These are phyloP conservation scores for Claviceps pazoutovae DNA, from an alignment of 2,329 filamentous ascomycete species.

Conservation along the genomic window DNA sequence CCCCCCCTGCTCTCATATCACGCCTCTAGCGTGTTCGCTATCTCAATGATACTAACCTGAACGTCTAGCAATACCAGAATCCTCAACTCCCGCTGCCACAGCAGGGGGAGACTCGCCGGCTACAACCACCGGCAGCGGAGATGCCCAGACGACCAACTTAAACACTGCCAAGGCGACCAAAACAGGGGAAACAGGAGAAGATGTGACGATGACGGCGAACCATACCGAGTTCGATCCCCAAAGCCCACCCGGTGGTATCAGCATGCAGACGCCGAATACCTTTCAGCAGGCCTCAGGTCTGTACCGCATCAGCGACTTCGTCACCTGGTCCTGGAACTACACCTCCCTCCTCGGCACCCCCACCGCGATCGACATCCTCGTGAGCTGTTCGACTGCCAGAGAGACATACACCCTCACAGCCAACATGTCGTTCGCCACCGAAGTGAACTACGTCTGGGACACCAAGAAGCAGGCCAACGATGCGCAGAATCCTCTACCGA, in stretches of 20 bases:
- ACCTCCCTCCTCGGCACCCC: slow-evolving; percentile 44
- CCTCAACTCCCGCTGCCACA: slow-evolving; percentile 6
- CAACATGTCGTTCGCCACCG: slow-evolving; percentile 46
- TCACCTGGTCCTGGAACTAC: slow-evolving; percentile 54
- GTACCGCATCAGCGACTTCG: slow-evolving; percentile 45
- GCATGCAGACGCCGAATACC: slow-evolving; percentile 37
- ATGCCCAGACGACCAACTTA: slow-evolving; percentile 22
- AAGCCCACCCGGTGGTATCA: slow-evolving; percentile 35
- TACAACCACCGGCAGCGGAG: slow-evolving; percentile 3
- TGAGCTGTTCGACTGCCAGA: slow-evolving; percentile 37
- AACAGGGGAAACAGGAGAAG: slow-evolving; percentile 10
- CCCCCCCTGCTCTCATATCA: not conserved
- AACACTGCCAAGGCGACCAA: slow-evolving; percentile 24
- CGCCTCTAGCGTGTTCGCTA: not conserved
- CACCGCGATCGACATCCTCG: slow-evolving; percentile 44
- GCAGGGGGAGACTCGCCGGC: not conserved
- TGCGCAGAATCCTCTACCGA: slow-evolving; percentile 32
- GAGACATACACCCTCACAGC: slow-evolving; percentile 46
- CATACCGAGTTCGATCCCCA: slow-evolving; percentile 30
- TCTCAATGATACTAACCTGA: not conserved
- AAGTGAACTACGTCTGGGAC: slow-evolving; percentile 43
- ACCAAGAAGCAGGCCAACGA: slow-evolving; percentile 35
- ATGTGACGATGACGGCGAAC: slow-evolving; percentile 14
- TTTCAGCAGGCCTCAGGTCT: slow-evolving; percentile 31
- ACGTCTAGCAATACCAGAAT: not conserved